Percentiles rank a stretch among this genome's conserved stretches.
These are phyloP conservation scores for Cutaneotrichosporon cutaneum DNA, from an alignment of 1,284 basidiomycete genomes.

Conservation along the genomic window DNA sequence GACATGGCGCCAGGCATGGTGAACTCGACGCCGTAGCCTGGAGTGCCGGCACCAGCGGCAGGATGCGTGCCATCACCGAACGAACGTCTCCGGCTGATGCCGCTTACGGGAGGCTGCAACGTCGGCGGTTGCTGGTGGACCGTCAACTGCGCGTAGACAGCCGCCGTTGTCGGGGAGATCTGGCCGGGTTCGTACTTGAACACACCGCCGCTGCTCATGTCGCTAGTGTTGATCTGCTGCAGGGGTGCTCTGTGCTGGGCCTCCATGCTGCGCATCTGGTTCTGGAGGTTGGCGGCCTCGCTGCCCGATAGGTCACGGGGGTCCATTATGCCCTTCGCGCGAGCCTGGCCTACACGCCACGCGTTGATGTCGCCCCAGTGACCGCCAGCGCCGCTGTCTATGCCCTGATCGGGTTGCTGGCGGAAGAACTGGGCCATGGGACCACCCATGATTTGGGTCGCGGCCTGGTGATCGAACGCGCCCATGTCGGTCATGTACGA, in stretches of 20 bases:
- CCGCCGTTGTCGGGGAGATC: constrained; percentile 45
- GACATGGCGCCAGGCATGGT: constrained; percentile 26
- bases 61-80: constrained; percentile 43
- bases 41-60: constrained; percentile 47
- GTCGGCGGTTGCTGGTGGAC: constrained; percentile 1
- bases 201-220: constrained; percentile 10
- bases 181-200: constrained; percentile 40
- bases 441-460: constrained; percentile 30
- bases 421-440: constrained; percentile 10
- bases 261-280: constrained; percentile 25
- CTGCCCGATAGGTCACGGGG: constrained; percentile 41
- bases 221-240: constrained; percentile 25
- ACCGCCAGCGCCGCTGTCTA: constrained; percentile 4
- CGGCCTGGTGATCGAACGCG: constrained; percentile 39
- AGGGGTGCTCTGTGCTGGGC: constrained; percentile 26
- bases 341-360: constrained; percentile 24
- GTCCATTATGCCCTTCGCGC: constrained; percentile 27
- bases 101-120: neutral
- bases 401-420: constrained; percentile 12
- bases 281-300: constrained; percentile 17
- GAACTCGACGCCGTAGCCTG: constrained; percentile 49
- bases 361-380: constrained; percentile 26
- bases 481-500: constrained; percentile 37
- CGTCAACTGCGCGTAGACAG: constrained; percentile 43
- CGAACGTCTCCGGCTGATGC: constrained; percentile 29